Base-by-base conservation (phyloP, 2,329 filamentous ascomycete species). In the Alternaria dauci region DNA sequence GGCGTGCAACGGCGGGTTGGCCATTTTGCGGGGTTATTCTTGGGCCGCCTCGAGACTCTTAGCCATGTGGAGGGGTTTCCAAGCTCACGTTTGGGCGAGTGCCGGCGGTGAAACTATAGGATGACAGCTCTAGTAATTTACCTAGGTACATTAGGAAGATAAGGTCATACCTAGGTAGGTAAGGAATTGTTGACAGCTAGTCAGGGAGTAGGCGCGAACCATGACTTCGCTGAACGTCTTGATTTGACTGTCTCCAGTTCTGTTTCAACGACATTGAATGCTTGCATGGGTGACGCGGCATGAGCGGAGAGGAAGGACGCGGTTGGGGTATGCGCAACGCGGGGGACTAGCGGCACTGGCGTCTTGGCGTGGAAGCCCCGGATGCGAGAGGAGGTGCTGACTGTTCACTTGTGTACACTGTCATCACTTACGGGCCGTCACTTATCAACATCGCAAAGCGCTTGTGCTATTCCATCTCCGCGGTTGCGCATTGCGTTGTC, bases 21-120 rank as follows among this genome's bases (percentile, higher is more conserved):
- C 55, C 62, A 68, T 25, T 61, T 52, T 68, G 66, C 64, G 66
- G 66, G 64, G 66, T 63, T 51, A 25, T 34, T 41, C 59, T 68
- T 62, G 59, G 64, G 23, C 26, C 41, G 39, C 46, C 20, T 34
- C 56, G 30, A 36, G 41, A 26, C 23, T 34, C 44, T 38, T 55
- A 39, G 36, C 50, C 36, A 51, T 56, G 38, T 47, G 43, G 53
- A 50, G 34, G 38, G 46, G 12, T 12, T 23, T 8, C 12, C 14
- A 46, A 34, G 36, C 44, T 43, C 36, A 39, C 32, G 28, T 46
- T 51, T 39, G 47, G 43, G 30, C 48, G 8, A 12, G 28, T 8
- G 5, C 18, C 26, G 25, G 34, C 20, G 44, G 18, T 11, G 23
- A n/a, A 28, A 30, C 43, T 55, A 25, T 11, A 12, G 25, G 30